phyloP scores from a whole-genome alignment of 2,329 filamentous ascomycete species.

The Aspergillus sp. region DNA sequence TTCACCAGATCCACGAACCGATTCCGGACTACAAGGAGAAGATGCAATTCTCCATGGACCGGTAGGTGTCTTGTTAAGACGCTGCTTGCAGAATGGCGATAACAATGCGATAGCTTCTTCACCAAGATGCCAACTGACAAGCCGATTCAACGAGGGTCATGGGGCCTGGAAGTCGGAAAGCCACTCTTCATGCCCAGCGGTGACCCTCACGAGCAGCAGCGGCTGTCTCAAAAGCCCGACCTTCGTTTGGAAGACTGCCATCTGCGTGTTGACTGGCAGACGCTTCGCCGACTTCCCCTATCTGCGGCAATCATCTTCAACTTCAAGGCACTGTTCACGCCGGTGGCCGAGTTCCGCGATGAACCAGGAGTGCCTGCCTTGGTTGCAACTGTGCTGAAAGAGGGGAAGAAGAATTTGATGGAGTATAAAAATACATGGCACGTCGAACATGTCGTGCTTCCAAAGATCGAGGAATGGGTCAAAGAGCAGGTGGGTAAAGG shows the following conservation, averaged over 20 bases:
- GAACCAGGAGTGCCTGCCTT: conserved; percentile 66
- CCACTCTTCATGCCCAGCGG: conserved; percentile 67
- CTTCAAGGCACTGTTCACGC: conserved; percentile 79
- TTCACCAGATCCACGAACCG: conserved; percentile 61
- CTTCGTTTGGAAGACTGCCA: conserved; percentile 53
- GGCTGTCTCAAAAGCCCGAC: conserved; percentile 48
- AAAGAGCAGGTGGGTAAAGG: conserved; percentile 57
- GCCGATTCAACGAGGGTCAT: conserved; percentile 75
- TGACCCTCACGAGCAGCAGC: conserved; percentile 53
- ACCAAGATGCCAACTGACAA: conserved; percentile 63
- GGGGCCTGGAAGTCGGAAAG: conserved; percentile 67
- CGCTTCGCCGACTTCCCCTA: conserved; percentile 65
- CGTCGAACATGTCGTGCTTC: conserved; percentile 62
- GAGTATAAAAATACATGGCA: conserved; percentile 78
- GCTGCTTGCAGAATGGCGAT: background rate
- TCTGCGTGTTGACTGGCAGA: conserved; percentile 82
- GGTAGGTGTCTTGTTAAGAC: conserved; percentile 39
- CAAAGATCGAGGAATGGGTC: conserved; percentile 54
- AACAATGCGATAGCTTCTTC: conserved; percentile 54
- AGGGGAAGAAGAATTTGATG: conserved; percentile 63
- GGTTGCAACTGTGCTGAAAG: conserved; percentile 56
- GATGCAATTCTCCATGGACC: conserved; percentile 80
- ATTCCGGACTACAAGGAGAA: conserved; percentile 82
- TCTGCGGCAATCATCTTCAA: conserved; percentile 73
- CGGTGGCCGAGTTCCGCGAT: conserved; percentile 56